These are phyloP conservation scores for Eucalyptus albens DNA, from an alignment of 345 rosid species.

Conservation along the genomic window DNA sequence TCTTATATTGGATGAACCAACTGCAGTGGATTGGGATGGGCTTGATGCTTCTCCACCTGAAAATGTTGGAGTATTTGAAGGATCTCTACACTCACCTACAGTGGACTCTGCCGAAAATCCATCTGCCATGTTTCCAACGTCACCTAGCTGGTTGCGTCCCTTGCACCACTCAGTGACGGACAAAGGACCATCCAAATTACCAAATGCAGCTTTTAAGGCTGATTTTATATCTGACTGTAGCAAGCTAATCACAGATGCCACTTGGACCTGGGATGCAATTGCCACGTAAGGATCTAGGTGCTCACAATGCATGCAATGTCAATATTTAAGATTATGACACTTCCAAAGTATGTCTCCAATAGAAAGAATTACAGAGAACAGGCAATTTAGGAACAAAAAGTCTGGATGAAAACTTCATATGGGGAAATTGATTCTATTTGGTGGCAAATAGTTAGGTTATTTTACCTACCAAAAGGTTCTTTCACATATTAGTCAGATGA, in stretches of 20 bases:
- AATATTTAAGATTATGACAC: neutral
- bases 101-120: conserved; percentile 73
- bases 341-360: neutral
- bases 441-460: neutral
- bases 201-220: conserved; percentile 85
- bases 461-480: neutral
- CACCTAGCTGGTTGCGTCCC: conserved; percentile 63
- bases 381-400: neutral
- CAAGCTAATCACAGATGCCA: conserved; percentile 71
- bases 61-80: conserved; percentile 26
- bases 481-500: neutral
- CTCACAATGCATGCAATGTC: neutral
- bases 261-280: conserved; percentile 50
- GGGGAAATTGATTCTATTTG: neutral
- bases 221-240: conserved; percentile 84
- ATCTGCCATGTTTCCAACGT: conserved; percentile 41
- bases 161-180: conserved; percentile 92
- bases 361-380: neutral
- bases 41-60: conserved; percentile 49
- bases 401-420: neutral
- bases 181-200: conserved; percentile 80
- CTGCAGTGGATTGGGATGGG: conserved; percentile 41
- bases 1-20: conserved; percentile 43
- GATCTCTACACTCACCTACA: conserved; percentile 61
- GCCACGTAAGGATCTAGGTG: neutral